These are phyloP conservation scores for Trypanosoma mega DNA, from an alignment of 208 protist species.

Conservation along the genomic window DNA sequence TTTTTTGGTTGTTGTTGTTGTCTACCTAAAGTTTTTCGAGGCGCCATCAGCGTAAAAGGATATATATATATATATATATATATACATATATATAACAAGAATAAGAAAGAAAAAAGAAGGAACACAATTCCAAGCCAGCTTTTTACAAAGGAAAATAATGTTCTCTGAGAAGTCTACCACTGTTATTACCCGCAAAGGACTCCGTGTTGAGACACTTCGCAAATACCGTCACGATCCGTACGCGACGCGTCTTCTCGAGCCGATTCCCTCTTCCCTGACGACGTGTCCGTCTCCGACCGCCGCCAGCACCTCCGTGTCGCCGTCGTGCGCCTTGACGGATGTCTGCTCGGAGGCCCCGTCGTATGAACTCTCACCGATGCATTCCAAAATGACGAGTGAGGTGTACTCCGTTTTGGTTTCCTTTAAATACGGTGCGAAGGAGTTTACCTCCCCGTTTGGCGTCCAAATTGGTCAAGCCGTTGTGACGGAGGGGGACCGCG, in stretches of 20 bases:
- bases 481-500: constrained; percentile 77
- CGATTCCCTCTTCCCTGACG: constrained; percentile 14
- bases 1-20: too few relatives aligned
- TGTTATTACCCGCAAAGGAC: not conserved
- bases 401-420: constrained; percentile 35
- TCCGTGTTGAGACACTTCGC: not conserved
- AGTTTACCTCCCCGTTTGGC: constrained; percentile 35
- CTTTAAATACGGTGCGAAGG: constrained; percentile 80
- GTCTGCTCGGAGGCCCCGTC: not conserved
- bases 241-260: constrained; percentile 32
- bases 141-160: too few relatives aligned
- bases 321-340: constrained; percentile 4
- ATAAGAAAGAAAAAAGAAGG: too few relatives aligned
- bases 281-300: constrained; percentile 8
- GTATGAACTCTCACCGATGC: not conserved
- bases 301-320: not conserved
- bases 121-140: too few relatives aligned
- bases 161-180: not conserved
- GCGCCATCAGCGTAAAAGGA: too few relatives aligned
- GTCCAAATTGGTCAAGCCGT: constrained; percentile 41
- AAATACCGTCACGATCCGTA: constrained; percentile 72
- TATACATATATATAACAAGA: too few relatives aligned
- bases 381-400: not conserved
- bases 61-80: too few relatives aligned
- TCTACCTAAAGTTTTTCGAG: too few relatives aligned